Conservation (phyloP, 2,329 filamentous ascomycete genomes). For the Claviceps pazoutovae region DNA sequence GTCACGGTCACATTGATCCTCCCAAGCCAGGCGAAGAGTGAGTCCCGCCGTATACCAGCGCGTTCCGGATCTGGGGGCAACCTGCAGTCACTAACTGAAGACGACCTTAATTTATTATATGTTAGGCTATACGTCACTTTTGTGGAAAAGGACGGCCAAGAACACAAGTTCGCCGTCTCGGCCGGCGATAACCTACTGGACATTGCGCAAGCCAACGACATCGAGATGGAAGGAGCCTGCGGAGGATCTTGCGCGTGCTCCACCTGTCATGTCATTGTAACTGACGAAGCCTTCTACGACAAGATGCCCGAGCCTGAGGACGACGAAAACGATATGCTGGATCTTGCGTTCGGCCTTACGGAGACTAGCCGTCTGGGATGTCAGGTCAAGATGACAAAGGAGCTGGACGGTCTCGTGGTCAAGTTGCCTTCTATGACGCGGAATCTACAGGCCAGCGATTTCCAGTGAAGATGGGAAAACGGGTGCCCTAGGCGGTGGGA, state of each 20-base stretch:
- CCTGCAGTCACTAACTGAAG: background rate
- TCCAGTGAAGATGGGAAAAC: constrained; percentile 28
- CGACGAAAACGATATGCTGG: constrained; percentile 82
- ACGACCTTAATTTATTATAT: background rate
- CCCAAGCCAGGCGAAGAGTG: constrained; percentile 90
- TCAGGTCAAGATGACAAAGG: constrained; percentile 83
- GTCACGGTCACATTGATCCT: constrained; percentile 68
- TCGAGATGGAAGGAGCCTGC: constrained; percentile 98
- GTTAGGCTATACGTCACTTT: constrained; percentile 75
- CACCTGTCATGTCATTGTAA: constrained; percentile 81
- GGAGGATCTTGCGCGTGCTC: constrained; percentile 89
- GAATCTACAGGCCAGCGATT: constrained; percentile 92
- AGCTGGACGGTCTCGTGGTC: constrained; percentile 75
- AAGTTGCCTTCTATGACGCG: constrained; percentile 85
- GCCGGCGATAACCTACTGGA: constrained; percentile 89
- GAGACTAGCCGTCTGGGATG: constrained; percentile 77
- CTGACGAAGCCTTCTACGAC: constrained; percentile 59
- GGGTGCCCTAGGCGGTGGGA: background rate
- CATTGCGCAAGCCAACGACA: constrained; percentile 83
- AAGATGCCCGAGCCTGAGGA: constrained; percentile 65
- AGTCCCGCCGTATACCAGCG: constrained; percentile 18
- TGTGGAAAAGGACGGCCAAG: constrained; percentile 74
- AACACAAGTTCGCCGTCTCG: constrained; percentile 64
- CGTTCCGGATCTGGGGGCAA: background rate
- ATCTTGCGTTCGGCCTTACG: constrained; percentile 77